These are phyloP conservation scores for Collybia sp. DNA, from an alignment of 768 basidiomycete species.

Conservation along the genomic window DNA sequence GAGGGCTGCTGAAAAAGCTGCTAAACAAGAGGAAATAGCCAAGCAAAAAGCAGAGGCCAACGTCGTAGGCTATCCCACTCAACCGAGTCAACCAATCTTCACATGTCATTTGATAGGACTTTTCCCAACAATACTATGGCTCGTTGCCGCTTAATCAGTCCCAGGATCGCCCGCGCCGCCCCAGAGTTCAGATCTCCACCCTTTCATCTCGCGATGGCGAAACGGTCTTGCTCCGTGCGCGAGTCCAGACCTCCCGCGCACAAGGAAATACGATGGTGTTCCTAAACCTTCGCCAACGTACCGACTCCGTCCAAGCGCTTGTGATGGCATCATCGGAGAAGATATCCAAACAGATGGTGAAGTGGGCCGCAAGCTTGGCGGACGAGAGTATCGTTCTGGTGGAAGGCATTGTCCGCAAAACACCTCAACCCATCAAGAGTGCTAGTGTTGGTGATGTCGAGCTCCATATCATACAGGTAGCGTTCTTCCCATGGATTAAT, in stretches of 20 bases:
- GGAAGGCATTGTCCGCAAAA: slow-evolving; percentile 76
- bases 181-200: slow-evolving; percentile 59
- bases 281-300: slow-evolving; percentile 85
- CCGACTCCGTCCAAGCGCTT: slow-evolving; percentile 82
- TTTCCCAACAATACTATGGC: slow-evolving; percentile 78
- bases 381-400: slow-evolving; percentile 91
- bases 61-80: slow-evolving; percentile 37
- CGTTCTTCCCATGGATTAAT: slow-evolving; percentile 8
- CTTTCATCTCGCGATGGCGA: slow-evolving; percentile 68
- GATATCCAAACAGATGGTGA: slow-evolving; percentile 96
- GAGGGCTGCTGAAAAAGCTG: slow-evolving; percentile 84
- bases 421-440: slow-evolving; percentile 85
- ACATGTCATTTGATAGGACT: slow-evolving; percentile 48
- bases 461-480: slow-evolving; percentile 76
- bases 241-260: slow-evolving; percentile 86
- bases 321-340: slow-evolving; percentile 65
- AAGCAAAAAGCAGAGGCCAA: slow-evolving; percentile 64
- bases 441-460: slow-evolving; percentile 86
- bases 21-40: slow-evolving; percentile 71
- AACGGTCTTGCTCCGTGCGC: slow-evolving; percentile 78
- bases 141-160: slow-evolving; percentile 89
- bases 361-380: slow-evolving; percentile 75
- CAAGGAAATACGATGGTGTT: slow-evolving; percentile 97
- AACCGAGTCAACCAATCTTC: background rate
- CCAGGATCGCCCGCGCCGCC: slow-evolving; percentile 60